These are phyloP conservation scores for Plectosphaerella cucumerina DNA, from an alignment of 2,329 filamentous ascomycete species.

Conservation along the genomic window DNA sequence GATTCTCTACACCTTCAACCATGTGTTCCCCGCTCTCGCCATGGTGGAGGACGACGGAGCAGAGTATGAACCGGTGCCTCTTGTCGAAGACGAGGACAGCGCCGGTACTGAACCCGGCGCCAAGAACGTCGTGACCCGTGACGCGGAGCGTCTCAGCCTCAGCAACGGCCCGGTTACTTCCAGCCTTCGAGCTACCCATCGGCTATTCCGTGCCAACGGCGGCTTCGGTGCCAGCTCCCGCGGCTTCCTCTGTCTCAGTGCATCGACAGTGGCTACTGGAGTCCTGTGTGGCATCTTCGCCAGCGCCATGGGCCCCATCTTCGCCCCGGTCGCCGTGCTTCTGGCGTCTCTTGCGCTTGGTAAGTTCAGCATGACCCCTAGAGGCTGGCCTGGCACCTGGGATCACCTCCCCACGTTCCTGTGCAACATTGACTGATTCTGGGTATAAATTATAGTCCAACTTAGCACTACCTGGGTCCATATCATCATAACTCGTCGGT, in stretches of 20 bases:
- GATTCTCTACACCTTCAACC: constrained; percentile 46
- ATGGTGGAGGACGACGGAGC: constrained; percentile 56
- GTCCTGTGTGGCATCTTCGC: constrained; percentile 41
- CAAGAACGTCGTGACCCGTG: too few species aligned
- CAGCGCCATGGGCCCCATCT: constrained; percentile 34
- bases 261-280: constrained; percentile 27
- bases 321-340: constrained; percentile 47
- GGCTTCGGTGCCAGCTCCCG: constrained; percentile 67
- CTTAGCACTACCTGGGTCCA: constrained; percentile 71
- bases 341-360: constrained; percentile 58
- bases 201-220: constrained; percentile 55
- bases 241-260: constrained; percentile 52
- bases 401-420: too few species aligned
- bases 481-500: constrained; percentile 72
- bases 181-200: constrained; percentile 46
- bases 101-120: constrained; percentile 5
- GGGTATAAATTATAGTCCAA: too few species aligned
- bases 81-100: constrained; percentile 28
- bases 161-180: constrained; percentile 40
- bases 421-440: too few species aligned
- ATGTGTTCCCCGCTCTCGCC: constrained; percentile 49
- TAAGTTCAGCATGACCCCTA: constrained; percentile 64
- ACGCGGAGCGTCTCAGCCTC: background rate
- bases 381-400: too few species aligned
- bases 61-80: constrained; percentile 47